Conservation (phyloP, 2,329 filamentous ascomycete genomes). For the Acephala macrosclerotiorum region DNA sequence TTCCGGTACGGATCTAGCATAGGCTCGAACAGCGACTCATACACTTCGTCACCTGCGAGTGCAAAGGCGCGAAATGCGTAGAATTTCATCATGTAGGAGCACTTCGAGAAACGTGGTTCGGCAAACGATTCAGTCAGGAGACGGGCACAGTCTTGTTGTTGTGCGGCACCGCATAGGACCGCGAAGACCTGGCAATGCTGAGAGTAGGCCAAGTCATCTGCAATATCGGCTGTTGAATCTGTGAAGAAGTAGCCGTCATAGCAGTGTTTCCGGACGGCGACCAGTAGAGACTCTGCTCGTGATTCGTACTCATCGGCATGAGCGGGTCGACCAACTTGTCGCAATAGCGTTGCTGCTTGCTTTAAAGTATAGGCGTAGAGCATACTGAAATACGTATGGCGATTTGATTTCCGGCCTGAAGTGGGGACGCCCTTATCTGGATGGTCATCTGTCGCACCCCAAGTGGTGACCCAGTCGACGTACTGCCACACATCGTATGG, state of each 20-base stretch:
- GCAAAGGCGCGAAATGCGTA: constrained; percentile 49
- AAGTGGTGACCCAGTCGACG: constrained; percentile 45
- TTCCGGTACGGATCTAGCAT: constrained; percentile 48
- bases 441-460: constrained; percentile 37
- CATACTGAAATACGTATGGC: constrained; percentile 51
- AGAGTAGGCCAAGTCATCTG: constrained; percentile 40
- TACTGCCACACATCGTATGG: constrained; percentile 46
- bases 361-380: constrained; percentile 49
- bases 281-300: constrained; percentile 37
- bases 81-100: constrained; percentile 50
- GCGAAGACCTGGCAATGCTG: constrained; percentile 49
- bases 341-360: constrained; percentile 44
- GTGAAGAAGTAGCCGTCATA: constrained; percentile 47
- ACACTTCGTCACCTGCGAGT: constrained; percentile 43
- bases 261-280: constrained; percentile 44
- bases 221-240: constrained; percentile 44
- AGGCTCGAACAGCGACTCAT: constrained; percentile 44
- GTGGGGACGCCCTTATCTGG: constrained; percentile 50
- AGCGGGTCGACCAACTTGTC: constrained; percentile 44
- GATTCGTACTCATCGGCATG: constrained; percentile 43
- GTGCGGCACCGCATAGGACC: constrained; percentile 44
- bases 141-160: constrained; percentile 26
- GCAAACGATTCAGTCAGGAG: constrained; percentile 43
- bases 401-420: constrained; percentile 46
- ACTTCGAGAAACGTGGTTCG: constrained; percentile 43